Conservation (phyloP, 257 asterid species). For the Ilex aquifolium region DNA sequence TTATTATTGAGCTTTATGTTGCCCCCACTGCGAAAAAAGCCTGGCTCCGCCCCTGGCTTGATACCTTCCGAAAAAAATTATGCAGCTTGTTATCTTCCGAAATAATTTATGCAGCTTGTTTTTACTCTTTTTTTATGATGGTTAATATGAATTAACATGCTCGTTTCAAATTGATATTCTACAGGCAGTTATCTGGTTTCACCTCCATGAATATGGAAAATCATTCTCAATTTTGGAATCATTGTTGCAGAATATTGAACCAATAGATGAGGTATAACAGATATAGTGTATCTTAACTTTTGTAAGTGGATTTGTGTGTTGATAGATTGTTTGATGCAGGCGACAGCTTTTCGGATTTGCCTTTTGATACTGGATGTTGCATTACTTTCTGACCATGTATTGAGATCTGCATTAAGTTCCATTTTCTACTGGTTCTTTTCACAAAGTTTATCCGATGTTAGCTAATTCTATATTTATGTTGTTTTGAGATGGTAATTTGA, state of each 20-base stretch:
- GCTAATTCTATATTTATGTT: not conserved
- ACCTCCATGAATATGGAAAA: constrained; percentile 80
- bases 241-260: constrained; percentile 77
- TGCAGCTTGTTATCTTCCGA: not conserved
- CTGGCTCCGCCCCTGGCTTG: too few relatives aligned
- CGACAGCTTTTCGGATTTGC: constrained; percentile 76
- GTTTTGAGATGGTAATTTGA: not conserved
- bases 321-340: constrained; percentile 44
- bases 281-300: not conserved
- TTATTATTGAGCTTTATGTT: too few relatives aligned
- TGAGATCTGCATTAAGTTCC: constrained; percentile 70
- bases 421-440: constrained; percentile 4
- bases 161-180: constrained; percentile 1
- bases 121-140: constrained; percentile 12
- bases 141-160: constrained; percentile 4
- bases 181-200: constrained; percentile 92
- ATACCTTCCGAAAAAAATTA: too few relatives aligned
- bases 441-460: not conserved
- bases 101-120: not conserved
- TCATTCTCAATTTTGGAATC: constrained; percentile 64
- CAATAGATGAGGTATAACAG: constrained; percentile 74
- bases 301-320: not conserved
- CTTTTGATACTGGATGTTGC: constrained; percentile 88
- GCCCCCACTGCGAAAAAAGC: too few relatives aligned
- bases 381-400: constrained; percentile 55